Percentiles rank a stretch among this genome's conserved stretches.
Conservation (phyloP, 148 eudicot species). For the Pharnaceum exiguum region DNA sequence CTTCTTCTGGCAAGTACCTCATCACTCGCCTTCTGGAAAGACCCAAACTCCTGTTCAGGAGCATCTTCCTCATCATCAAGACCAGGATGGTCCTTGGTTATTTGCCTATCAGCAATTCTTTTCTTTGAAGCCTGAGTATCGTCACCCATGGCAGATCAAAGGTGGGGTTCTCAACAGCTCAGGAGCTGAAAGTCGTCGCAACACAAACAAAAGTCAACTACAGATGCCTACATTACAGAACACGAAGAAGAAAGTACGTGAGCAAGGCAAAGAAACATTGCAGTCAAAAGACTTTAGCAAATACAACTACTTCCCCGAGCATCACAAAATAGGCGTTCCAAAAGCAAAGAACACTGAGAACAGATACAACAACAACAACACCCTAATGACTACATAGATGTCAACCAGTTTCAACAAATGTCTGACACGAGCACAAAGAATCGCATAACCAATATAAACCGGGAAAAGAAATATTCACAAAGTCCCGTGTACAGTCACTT, state of each 20-base stretch:
- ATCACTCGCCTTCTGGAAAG: constrained; percentile 78
- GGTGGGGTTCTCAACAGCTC: not conserved
- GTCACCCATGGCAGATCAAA: constrained; percentile 47
- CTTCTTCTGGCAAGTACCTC: constrained; percentile 80
- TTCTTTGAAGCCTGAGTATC: constrained; percentile 82
- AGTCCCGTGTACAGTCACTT: too few relatives aligned
- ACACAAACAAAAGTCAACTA: constrained; percentile 11
- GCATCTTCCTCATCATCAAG: constrained; percentile 77
- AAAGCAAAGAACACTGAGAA: too few relatives aligned
- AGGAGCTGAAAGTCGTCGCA: constrained; percentile 28
- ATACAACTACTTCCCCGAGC: too few relatives aligned
- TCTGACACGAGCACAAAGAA: too few relatives aligned
- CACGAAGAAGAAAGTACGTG: not conserved
- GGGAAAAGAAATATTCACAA: too few relatives aligned
- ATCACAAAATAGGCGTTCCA: too few relatives aligned
- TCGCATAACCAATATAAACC: too few relatives aligned
- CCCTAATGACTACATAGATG: too few relatives aligned
- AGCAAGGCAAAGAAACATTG: not conserved
- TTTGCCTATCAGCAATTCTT: constrained; percentile 82
- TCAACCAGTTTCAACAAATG: too few relatives aligned
- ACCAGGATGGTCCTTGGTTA: constrained; percentile 78
- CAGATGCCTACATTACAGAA: not conserved
- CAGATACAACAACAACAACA: too few relatives aligned
- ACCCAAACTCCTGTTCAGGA: constrained; percentile 59
- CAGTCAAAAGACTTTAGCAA: not conserved